These are phyloP conservation scores for Lotus japonicus DNA, from an alignment of 306 rosid genomes.

Conservation along the genomic window DNA sequence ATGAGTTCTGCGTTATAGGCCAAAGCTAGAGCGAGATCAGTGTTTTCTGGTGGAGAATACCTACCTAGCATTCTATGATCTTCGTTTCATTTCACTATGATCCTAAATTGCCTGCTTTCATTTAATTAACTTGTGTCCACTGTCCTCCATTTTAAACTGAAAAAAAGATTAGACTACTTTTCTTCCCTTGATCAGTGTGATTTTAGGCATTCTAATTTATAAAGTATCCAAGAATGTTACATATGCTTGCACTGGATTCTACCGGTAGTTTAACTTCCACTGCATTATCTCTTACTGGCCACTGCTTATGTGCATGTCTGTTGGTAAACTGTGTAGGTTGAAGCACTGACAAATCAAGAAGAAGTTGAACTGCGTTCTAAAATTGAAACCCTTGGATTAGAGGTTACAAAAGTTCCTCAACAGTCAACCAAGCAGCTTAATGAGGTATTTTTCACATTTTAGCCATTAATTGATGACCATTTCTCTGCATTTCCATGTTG, in stretches of 20 bases:
- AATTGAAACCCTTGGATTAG: slow-evolving; percentile 89
- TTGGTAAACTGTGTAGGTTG: slow-evolving; percentile 50
- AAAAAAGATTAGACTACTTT: too few species aligned
- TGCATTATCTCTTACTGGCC: not conserved
- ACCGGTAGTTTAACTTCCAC: too few species aligned
- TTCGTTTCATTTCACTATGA: not conserved
- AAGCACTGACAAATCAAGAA: slow-evolving; percentile 77
- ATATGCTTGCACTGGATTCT: too few species aligned
- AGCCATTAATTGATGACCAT: not conserved
- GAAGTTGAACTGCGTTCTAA: slow-evolving; percentile 89
- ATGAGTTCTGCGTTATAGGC: slow-evolving; percentile 1
- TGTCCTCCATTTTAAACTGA: too few species aligned
- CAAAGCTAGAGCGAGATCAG: not conserved
- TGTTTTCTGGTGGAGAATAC: not conserved
- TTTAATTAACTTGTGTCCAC: too few species aligned
- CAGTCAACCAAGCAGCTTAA: slow-evolving; percentile 53
- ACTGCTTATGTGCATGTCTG: not conserved
- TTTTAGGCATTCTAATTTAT: too few species aligned
- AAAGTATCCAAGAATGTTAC: too few species aligned
- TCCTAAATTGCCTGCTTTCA: not conserved
- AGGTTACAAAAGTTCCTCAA: slow-evolving; percentile 84
- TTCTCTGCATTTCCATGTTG: not conserved
- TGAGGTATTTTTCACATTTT: slow-evolving; percentile 43
- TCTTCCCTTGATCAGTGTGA: too few species aligned
- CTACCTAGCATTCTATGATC: not conserved